Percentiles rank a stretch among this genome's conserved stretches.
phyloP scores from a whole-genome alignment of 1,284 basidiomycete species.

The Schizophyllum commune region DNA sequence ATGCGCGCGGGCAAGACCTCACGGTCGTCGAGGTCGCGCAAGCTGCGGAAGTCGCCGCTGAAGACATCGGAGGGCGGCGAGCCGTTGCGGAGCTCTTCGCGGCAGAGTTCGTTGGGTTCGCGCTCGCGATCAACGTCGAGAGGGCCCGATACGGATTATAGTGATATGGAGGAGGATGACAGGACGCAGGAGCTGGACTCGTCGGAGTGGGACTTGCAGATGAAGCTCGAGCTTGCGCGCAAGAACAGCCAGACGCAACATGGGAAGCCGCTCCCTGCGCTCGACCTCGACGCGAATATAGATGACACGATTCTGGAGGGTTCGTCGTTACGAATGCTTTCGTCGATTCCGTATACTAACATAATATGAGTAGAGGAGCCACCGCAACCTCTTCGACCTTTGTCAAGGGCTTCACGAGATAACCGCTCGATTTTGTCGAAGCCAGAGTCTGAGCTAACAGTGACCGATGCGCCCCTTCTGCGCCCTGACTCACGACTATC shows the following conservation, averaged over 20 bases:
- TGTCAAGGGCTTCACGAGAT: conserved; percentile 44
- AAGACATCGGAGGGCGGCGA: conserved; percentile 18
- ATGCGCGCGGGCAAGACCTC: conserved; percentile 40
- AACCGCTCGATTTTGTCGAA: conserved; percentile 34
- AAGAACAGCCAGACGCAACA: conserved; percentile 75
- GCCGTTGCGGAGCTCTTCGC: conserved; percentile 27
- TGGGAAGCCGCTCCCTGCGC: conserved; percentile 30
- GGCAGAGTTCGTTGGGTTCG: conserved; percentile 25
- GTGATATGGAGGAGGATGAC: conserved; percentile 39
- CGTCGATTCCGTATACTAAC: conserved; percentile 4
- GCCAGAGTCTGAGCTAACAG: conserved; percentile 24
- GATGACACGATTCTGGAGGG: conserved; percentile 74
- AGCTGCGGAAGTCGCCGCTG: conserved; percentile 40
- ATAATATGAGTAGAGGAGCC: conserved; percentile 44
- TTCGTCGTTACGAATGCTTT: conserved; percentile 18
- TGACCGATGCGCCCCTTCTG: conserved; percentile 5
- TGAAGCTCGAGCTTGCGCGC: conserved; percentile 70
- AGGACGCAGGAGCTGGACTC: conserved; percentile 31
- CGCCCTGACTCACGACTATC: conserved; percentile 21
- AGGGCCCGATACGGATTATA: conserved; percentile 30
- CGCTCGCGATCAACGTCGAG: conserved; percentile 35
- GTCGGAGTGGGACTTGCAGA: conserved; percentile 67
- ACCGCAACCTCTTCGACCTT: conserved; percentile 42
- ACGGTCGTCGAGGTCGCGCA: conserved; percentile 38
- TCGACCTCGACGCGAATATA: conserved; percentile 36